Percentiles rank a stretch among this genome's conserved stretches.
Conservation (phyloP, 2,329 filamentous ascomycete genomes). For the Colletotrichum sp. region DNA sequence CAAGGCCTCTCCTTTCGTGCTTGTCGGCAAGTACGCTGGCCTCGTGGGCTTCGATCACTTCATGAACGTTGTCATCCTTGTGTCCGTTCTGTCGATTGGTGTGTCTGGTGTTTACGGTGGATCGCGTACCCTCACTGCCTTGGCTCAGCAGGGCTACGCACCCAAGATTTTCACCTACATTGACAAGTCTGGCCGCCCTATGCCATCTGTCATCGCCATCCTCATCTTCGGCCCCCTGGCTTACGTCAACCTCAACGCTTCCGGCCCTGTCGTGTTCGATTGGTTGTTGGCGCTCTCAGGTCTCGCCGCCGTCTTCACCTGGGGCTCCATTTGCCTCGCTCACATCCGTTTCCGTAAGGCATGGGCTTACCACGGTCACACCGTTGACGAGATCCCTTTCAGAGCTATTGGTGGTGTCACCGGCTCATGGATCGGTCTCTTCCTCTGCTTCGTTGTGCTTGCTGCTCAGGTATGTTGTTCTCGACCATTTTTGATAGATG, state of each 20-base stretch:
- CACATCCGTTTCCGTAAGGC: constrained; percentile 71
- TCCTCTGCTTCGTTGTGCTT: constrained; percentile 58
- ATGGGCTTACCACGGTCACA: constrained; percentile 63
- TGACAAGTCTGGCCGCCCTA: constrained; percentile 57
- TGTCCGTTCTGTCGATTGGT: constrained; percentile 60
- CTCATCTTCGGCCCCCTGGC: constrained; percentile 52
- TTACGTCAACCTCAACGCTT: constrained; percentile 48
- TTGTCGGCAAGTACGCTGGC: constrained; percentile 43
- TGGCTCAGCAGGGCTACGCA: constrained; percentile 60
- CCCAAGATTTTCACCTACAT: constrained; percentile 59
- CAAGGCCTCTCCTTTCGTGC: constrained; percentile 23
- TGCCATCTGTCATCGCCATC: constrained; percentile 48
- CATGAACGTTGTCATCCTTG: constrained; percentile 59
- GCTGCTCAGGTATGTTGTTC: constrained; percentile 37
- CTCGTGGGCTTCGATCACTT: constrained; percentile 53
- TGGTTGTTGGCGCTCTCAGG: constrained; percentile 71
- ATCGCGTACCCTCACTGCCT: constrained; percentile 60
- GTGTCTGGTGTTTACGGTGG: constrained; percentile 60
- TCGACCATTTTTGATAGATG: no score
- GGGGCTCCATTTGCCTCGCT: constrained; percentile 68
- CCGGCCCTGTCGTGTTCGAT: constrained; percentile 59
- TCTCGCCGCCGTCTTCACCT: constrained; percentile 67
- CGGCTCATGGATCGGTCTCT: constrained; percentile 69
- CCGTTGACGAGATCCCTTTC: constrained; percentile 69
- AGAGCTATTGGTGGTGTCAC: constrained; percentile 64